Evolutionary conservation across 768 basidiomycete species (phyloP).

Genomic region (Tricholomella constricta): DNA sequence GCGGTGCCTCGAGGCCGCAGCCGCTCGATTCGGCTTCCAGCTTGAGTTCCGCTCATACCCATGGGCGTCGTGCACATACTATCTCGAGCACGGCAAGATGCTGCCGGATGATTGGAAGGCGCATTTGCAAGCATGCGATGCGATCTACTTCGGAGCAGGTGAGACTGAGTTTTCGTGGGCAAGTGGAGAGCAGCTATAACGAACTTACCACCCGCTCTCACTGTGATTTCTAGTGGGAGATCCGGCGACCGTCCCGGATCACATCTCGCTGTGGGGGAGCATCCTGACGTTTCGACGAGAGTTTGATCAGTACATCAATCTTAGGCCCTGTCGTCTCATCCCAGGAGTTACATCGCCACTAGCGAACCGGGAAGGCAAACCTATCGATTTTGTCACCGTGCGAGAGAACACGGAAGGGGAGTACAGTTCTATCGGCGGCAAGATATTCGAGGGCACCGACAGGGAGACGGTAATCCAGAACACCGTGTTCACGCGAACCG

Average conservation of each 20-base stretch:
- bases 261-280: conserved; percentile 58
- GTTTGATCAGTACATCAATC: conserved; percentile 52
- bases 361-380: conserved; percentile 39
- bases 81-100: conserved; percentile 47
- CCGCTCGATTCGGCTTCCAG: conserved; percentile 44
- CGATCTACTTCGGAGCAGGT: conserved; percentile 52
- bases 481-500: conserved; percentile 50
- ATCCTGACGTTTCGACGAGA: conserved; percentile 52
- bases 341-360: conserved; percentile 49
- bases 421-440: conserved; percentile 51
- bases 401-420: conserved; percentile 61
- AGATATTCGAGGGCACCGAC: conserved; percentile 42
- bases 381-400: conserved; percentile 55
- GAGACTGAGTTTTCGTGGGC: too few relatives aligned
- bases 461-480: conserved; percentile 45
- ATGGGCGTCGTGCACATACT: conserved; percentile 52
- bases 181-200: too few relatives aligned
- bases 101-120: conserved; percentile 45
- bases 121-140: conserved; percentile 41
- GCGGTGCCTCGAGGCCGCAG: conserved; percentile 45
- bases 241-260: conserved; percentile 53
- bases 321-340: conserved; percentile 50
- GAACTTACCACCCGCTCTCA: too few relatives aligned
- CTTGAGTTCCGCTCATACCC: conserved; percentile 47
- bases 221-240: conserved; percentile 40